A percentile compares a stretch with the other conserved stretches of the same genome.
These are phyloP conservation scores for Prunus salicina DNA, from an alignment of 306 rosid genomes.

Conservation along the genomic window DNA sequence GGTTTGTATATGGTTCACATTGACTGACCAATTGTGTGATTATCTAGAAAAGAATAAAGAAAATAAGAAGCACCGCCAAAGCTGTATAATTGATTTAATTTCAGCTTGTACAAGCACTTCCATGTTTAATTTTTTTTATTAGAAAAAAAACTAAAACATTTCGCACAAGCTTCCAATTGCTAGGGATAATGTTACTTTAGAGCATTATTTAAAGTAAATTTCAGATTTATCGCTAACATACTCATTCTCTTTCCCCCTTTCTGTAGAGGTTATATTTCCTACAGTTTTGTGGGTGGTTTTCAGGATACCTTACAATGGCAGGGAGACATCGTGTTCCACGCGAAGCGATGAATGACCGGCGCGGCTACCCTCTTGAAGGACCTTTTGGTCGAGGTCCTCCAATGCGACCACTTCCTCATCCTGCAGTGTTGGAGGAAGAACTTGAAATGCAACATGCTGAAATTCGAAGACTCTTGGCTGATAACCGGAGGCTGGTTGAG, in stretches of 20 bases:
- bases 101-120: not conserved
- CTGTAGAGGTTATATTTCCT: not conserved
- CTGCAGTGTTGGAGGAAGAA: slow-evolving; percentile 78
- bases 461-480: slow-evolving; percentile 55
- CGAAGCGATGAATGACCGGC: slow-evolving; percentile 48
- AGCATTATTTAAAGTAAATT: not conserved
- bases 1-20: not conserved
- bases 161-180: not conserved
- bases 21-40: slow-evolving; percentile 1
- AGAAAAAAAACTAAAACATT: not conserved
- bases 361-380: slow-evolving; percentile 64
- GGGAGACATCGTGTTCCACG: slow-evolving; percentile 60
- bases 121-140: not conserved
- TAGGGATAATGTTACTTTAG: slow-evolving; percentile 1
- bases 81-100: not conserved
- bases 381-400: slow-evolving; percentile 59
- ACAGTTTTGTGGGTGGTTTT: not conserved
- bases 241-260: not conserved
- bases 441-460: slow-evolving; percentile 67
- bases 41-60: not conserved
- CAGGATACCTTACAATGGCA: slow-evolving; percentile 54
- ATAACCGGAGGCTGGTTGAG: slow-evolving; percentile 70
- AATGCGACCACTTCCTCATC: slow-evolving; percentile 60
- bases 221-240: not conserved
- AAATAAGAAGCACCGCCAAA: no score